These are phyloP conservation scores for Teunomyces aglyptinius DNA, from an alignment of 805 yeast species.

Conservation along the genomic window DNA sequence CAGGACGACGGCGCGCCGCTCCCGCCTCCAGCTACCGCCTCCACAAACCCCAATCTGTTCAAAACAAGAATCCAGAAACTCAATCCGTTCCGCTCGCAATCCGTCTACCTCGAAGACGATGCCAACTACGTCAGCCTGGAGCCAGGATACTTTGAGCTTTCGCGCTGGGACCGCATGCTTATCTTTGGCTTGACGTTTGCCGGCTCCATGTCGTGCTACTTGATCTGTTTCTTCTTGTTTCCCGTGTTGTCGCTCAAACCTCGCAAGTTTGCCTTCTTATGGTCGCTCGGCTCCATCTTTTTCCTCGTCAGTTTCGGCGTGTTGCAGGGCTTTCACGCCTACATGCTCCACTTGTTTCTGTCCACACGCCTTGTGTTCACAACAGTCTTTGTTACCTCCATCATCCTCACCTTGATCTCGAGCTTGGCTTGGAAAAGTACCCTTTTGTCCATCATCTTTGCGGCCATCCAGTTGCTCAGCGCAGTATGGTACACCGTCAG, in stretches of 20 bases:
- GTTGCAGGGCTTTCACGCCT: slow-evolving; percentile 41
- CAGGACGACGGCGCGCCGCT: slow-evolving; percentile 35
- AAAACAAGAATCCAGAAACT: slow-evolving; percentile 30
- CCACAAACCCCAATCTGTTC: too few species aligned
- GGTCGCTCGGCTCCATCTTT: slow-evolving; percentile 47
- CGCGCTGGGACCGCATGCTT: slow-evolving; percentile 47
- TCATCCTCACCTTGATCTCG: slow-evolving; percentile 38
- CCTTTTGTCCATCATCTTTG: slow-evolving; percentile 39
- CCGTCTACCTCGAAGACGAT: slow-evolving; percentile 42
- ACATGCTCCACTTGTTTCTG: slow-evolving; percentile 40
- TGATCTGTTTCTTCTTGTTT: slow-evolving; percentile 43
- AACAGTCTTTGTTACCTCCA: slow-evolving; percentile 36
- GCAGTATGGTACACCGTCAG: slow-evolving; percentile 48
- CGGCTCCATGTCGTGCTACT: slow-evolving; percentile 40
- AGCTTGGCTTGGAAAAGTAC: slow-evolving; percentile 38
- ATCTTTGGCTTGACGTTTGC: slow-evolving; percentile 44
- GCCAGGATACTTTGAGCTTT: slow-evolving; percentile 43
- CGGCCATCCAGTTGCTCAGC: slow-evolving; percentile 38
- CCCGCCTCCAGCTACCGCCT: slow-evolving; percentile 39
- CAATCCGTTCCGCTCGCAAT: slow-evolving; percentile 38
- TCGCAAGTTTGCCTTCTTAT: slow-evolving; percentile 44
- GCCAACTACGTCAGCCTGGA: slow-evolving; percentile 43
- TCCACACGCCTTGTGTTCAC: slow-evolving; percentile 42
- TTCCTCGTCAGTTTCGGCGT: slow-evolving; percentile 47
- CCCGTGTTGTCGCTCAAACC: slow-evolving; percentile 44